Evolutionary conservation across 2,329 filamentous ascomycete species (phyloP), one percentile per base, ranked within the genome.

Genomic region (Epichloe festucae): DNA sequence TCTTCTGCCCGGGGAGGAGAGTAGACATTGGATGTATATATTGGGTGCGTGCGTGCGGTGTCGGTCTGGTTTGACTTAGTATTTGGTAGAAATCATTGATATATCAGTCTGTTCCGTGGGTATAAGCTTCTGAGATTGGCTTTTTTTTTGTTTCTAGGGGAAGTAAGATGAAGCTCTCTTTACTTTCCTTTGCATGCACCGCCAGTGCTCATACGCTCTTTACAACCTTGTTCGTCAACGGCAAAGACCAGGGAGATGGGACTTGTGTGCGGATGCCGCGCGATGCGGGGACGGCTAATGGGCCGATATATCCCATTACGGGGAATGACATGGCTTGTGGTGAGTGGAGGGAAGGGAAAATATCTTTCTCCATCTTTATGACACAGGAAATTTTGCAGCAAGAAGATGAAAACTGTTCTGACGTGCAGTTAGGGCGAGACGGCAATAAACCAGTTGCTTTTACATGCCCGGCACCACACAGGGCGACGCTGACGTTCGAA

Each of bases 251-350:
- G 65, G 85, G 85, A 54, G 81, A 86, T 61, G 85, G 79, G 34
- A 83, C 81, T 27, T 88, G 84, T 59, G 75, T 89, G 48, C 81
- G 85, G 42, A 84, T 85, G 77, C 78, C 78, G 50, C 71, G 67
- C 41, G 68, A 79, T 51, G 67, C 72, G 3, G 63, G 65, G 6
- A 75, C 71, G 0, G 73, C 77, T 48, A 84, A 76, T 5, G 65
- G 64, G 38, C 85, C 84, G 31, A 73, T 89, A 49, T 67, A 68
- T 4, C 71, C 77, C 54, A 63, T 88, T 15, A 63, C 67, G 14
- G 80, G 77, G 57, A 64, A 74, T 31, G 79, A 81, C 55, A 84
- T 89, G 79, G 82, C 83, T 39, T 89, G 85, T 62, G 85, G 84
- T 84, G 72, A 54, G 75, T 42, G 17, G 12, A 42, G n/a, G 40